Percentiles rank a stretch among this genome's conserved stretches.
These are phyloP conservation scores for Astraeus odoratus DNA, from an alignment of 768 basidiomycete genomes.

Conservation along the genomic window DNA sequence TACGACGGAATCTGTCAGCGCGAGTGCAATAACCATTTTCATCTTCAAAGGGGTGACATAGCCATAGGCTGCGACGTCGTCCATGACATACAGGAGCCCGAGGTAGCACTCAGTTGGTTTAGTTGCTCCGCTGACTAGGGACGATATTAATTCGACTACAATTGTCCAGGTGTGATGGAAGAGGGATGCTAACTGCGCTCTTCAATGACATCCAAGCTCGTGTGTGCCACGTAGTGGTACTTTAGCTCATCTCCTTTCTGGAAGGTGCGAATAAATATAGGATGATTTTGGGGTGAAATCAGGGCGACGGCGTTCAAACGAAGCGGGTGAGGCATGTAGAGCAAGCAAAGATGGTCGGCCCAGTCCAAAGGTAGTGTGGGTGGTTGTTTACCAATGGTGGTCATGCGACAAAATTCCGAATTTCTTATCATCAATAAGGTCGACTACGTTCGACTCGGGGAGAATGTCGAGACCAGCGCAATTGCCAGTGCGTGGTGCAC, in stretches of 20 bases:
- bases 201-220: slow-evolving; percentile 84
- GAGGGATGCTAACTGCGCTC: slow-evolving; percentile 63
- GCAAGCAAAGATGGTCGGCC: too few relatives aligned
- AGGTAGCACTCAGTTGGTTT: slow-evolving; percentile 77
- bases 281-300: slow-evolving; percentile 75
- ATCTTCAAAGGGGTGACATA: slow-evolving; percentile 84
- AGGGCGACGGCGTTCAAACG: slow-evolving; percentile 79
- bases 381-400: not conserved
- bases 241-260: slow-evolving; percentile 58
- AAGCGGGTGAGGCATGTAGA: slow-evolving; percentile 57
- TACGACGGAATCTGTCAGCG: slow-evolving; percentile 74
- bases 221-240: slow-evolving; percentile 90
- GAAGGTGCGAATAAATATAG: slow-evolving; percentile 72
- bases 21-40: slow-evolving; percentile 78
- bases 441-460: too few relatives aligned
- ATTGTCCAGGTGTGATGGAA: not conserved
- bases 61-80: slow-evolving; percentile 89
- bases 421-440: too few relatives aligned
- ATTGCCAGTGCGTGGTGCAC: too few relatives aligned
- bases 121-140: slow-evolving; percentile 31
- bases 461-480: too few relatives aligned
- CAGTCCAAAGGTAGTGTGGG: not conserved
- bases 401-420: too few relatives aligned
- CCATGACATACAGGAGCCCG: slow-evolving; percentile 83
- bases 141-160: slow-evolving; percentile 3